Percentiles rank a stretch among this genome's conserved stretches.
phyloP scores from a whole-genome alignment of 495 filamentous ascomycete species.

The Neurospora sp. region DNA sequence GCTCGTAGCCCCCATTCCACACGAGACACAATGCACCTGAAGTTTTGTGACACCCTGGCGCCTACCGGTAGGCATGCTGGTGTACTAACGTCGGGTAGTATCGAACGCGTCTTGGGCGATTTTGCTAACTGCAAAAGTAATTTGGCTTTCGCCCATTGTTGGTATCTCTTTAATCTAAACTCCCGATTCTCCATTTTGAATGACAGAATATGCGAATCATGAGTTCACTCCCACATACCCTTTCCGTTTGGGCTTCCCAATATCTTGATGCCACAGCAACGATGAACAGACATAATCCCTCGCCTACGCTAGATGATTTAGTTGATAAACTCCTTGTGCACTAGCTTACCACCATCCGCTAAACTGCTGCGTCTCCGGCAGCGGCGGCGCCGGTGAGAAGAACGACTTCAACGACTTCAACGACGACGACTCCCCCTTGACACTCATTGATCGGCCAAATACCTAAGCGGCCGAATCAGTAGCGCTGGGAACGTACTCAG shows the following conservation, averaged over 20 bases:
- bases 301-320: background rate
- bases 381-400: background rate
- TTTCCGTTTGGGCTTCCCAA: background rate
- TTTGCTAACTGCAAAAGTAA: background rate
- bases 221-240: background rate
- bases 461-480: conserved; percentile 3
- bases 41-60: background rate
- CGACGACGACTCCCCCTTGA: background rate
- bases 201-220: background rate
- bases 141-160: background rate
- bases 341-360: background rate
- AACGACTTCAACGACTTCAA: background rate
- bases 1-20: background rate
- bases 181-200: background rate
- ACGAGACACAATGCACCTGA: background rate
- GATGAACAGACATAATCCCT: background rate
- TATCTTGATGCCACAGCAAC: background rate
- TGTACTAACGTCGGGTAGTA: background rate
- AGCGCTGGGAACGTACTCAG: conserved; percentile 41
- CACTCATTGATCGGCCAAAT: background rate
- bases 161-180: background rate
- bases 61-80: background rate
- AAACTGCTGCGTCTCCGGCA: background rate
- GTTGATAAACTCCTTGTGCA: background rate
- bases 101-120: background rate